A percentile compares a stretch with the other conserved stretches of the same genome.
Evolutionary conservation across 441 rosid species (phyloP).

Genomic region (Pelargonium exstipulatum): DNA sequence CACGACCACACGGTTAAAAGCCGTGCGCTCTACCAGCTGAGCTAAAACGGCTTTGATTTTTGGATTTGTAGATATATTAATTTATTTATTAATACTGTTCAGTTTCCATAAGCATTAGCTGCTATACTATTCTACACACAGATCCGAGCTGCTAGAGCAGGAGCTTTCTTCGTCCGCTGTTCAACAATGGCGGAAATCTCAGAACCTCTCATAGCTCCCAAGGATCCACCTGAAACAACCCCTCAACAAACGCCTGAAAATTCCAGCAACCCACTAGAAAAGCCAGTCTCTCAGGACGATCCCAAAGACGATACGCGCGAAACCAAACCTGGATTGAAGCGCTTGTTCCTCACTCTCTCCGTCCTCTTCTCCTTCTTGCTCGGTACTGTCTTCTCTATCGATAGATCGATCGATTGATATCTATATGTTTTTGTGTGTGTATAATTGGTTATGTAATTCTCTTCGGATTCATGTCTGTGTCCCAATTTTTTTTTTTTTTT

Average conservation of each 20-base stretch:
- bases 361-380: slow-evolving; percentile 65
- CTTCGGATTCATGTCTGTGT: neutral
- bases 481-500: neutral
- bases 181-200: slow-evolving; percentile 46
- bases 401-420: neutral
- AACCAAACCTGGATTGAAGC: slow-evolving; percentile 65
- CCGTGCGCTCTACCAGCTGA: no score
- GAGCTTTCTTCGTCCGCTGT: slow-evolving; percentile 2
- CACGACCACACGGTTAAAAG: no score
- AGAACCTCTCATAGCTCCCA: slow-evolving; percentile 19
- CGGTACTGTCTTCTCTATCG: slow-evolving; percentile 26
- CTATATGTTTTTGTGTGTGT: neutral
- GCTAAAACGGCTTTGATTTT: no score
- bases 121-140: no score
- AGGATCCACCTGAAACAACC: neutral
- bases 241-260: slow-evolving; percentile 7
- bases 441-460: neutral
- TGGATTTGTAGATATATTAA: no score
- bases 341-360: slow-evolving; percentile 56
- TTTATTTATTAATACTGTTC: no score
- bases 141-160: neutral
- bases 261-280: slow-evolving; percentile 6
- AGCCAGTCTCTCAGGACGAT: slow-evolving; percentile 30
- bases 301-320: slow-evolving; percentile 45
- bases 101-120: no score